Conservation (phyloP, 202 grass and related monocot genomes). For the Digitaria exilis region DNA sequence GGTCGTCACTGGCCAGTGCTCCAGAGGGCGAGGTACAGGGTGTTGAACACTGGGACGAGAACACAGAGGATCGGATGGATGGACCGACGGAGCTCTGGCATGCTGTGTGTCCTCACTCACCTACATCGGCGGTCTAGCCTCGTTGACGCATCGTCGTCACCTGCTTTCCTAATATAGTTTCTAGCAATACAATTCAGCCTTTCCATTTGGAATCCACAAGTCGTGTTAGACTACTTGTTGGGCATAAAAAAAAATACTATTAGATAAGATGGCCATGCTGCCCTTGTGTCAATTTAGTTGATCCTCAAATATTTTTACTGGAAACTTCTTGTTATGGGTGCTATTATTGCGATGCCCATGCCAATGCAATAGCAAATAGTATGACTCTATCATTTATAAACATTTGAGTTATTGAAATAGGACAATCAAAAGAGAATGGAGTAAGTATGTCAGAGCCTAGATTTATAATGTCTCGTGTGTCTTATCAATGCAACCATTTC, state of each 20-base stretch:
- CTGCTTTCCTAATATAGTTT: not conserved
- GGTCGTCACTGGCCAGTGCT: not conserved
- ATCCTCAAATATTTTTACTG: too few species aligned
- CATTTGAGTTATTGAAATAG: too few species aligned
- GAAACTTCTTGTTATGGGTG: too few species aligned
- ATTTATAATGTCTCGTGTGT: not conserved
- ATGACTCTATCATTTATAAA: too few species aligned
- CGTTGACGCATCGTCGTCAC: constrained; percentile 2
- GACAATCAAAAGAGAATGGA: too few species aligned
- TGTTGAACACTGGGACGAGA: not conserved
- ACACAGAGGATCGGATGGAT: not conserved
- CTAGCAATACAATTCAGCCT: not conserved
- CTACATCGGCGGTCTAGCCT: not conserved
- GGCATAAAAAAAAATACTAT: not conserved
- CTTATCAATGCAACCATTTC: not conserved
- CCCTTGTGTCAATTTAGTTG: too few species aligned
- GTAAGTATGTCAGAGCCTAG: not conserved
- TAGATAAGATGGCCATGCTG: not conserved
- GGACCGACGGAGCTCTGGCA: not conserved
- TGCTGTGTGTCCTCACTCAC: not conserved
- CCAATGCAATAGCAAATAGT: too few species aligned
- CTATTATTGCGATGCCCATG: too few species aligned
- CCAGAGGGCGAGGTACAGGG: not conserved
- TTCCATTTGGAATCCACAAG: not conserved
- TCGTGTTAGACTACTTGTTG: not conserved